Evolutionary conservation across 2,329 filamentous ascomycete genomes (phyloP), one percentile per base, ranked within the genome.

Genomic region (Alternaria tenuissima): DNA sequence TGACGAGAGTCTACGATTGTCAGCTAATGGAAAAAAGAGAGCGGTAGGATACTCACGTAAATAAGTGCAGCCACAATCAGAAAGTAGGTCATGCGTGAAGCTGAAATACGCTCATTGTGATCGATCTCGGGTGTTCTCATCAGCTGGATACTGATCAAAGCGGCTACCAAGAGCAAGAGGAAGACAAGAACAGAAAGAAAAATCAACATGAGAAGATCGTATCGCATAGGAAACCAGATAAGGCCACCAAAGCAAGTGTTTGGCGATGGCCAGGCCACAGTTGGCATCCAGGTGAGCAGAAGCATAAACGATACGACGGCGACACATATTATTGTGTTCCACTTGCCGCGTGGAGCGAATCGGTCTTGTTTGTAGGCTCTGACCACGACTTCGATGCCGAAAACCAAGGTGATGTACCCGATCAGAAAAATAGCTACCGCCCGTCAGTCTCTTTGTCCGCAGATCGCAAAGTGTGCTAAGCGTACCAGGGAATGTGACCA

Each of bases 41-140:
- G 32, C 7, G 3, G 18, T 12, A 12, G 0, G 43, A 43, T 69
- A 90, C 88, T 73, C 61, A 80, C 72, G 84, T 87, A 55, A 83
- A 87, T 49, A 86, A 78, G 75, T 55, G 87, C 79, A 16, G 83
- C 86, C 53, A 89, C 74, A 2, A 83, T 76, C 63, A 90, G 80
- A 71, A 89, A 91, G 73, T 89, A 91, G 11, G 90, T 86, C 87
- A 91, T 91, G 61, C 87, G 83, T 7, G 89, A 91, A 4, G 89
- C 89, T 34, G 86, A 82, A 58, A 88, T 83, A 47, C 89, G 81
- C 74, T 91, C 87, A 16, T 84, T 81, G 20, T 83, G 80, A 39
- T 88, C 86, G 52, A 91, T 82, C 16, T 82, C 80, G 14, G 82
- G 78, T 59, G 83, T 84, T 34, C 82, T 83, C 65, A 84, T 84